These are phyloP conservation scores for Dendrocalamus sinicus DNA, from an alignment of 176 grass and related monocot species.

Conservation along the genomic window DNA sequence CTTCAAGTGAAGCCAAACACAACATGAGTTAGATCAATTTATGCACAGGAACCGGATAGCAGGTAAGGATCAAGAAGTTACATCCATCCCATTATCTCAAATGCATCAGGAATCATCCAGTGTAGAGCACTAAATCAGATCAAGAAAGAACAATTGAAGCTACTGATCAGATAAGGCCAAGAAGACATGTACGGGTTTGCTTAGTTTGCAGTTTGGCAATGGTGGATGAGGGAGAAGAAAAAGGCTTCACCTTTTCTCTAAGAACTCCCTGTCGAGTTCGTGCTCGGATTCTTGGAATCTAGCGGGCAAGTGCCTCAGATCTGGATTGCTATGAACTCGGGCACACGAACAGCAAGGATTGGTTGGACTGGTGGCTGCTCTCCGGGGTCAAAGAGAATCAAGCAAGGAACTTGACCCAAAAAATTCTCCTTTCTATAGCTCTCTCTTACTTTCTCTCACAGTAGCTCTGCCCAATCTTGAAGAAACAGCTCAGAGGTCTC, in stretches of 20 bases:
- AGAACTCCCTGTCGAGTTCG: constrained; percentile 42
- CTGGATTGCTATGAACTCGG: constrained; percentile 49
- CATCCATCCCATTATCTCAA: constrained; percentile 12
- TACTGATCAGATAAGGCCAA: constrained; percentile 26
- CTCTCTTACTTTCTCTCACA: constrained; percentile 34
- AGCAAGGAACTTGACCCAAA: constrained; percentile 39
- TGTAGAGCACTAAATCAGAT: constrained; percentile 34
- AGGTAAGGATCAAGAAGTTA: constrained; percentile 27
- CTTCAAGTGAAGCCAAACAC: constrained; percentile 11
- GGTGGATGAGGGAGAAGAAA: constrained; percentile 38
- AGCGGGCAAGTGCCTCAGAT: constrained; percentile 57
- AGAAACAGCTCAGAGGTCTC: constrained; percentile 40
- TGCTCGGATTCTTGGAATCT: constrained; percentile 61
- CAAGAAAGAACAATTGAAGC: constrained; percentile 22
- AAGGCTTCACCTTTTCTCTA: constrained; percentile 47
- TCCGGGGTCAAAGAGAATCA: constrained; percentile 50
- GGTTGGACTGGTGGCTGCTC: constrained; percentile 34
- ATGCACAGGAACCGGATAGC: constrained; percentile 1
- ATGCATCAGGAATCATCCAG: constrained; percentile 1
- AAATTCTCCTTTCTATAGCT: constrained; percentile 24
- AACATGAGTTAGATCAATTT: constrained; percentile 1
- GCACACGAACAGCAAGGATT: constrained; percentile 49
- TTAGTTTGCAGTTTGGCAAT: constrained; percentile 29
- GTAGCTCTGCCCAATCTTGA: constrained; percentile 48
- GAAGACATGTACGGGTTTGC: not conserved